Conservation (phyloP, 352 stramenopile genomes). For the Phytophthora chlamydospora region DNA sequence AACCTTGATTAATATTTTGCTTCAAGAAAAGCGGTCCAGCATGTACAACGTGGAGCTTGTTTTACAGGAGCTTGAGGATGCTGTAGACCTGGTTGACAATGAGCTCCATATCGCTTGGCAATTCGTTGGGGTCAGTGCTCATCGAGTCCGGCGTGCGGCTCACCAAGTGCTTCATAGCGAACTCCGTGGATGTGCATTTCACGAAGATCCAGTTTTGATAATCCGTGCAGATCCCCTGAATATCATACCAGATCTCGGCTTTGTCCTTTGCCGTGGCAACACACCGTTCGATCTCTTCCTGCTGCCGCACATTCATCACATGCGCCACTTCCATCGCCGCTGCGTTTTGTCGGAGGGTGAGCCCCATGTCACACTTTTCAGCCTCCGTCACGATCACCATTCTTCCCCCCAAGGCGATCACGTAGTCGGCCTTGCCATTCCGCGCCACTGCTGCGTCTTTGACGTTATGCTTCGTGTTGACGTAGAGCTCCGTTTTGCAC, state of each 20-base stretch:
- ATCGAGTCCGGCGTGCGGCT: no score
- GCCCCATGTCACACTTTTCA: neutral
- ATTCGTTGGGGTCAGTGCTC: no score
- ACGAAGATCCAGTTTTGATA: slow-evolving; percentile 4
- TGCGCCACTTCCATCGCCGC: slow-evolving; percentile 1
- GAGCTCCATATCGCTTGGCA: no score
- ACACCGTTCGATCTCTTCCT: no score
- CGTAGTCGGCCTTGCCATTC: neutral
- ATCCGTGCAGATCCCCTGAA: slow-evolving; percentile 3
- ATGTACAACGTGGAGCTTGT: no score
- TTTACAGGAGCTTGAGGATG: no score
- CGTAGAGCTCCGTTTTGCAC: no score
- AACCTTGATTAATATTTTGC: neutral
- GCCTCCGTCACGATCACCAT: slow-evolving; percentile 4
- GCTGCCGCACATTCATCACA: neutral
- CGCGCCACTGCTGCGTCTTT: no score
- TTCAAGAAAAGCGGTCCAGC: no score
- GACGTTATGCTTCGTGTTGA: no score
- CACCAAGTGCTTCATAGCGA: neutral
- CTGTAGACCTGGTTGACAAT: no score
- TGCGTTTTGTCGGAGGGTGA: neutral
- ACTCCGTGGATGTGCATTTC: neutral
- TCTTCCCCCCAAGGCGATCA: neutral
- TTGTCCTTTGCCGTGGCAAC: neutral
- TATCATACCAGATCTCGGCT: neutral